Evolutionary conservation across 2,329 filamentous ascomycete species (phyloP), one percentile per base, ranked within the genome.

Genomic region (Phyllosticta citrichinensis): DNA sequence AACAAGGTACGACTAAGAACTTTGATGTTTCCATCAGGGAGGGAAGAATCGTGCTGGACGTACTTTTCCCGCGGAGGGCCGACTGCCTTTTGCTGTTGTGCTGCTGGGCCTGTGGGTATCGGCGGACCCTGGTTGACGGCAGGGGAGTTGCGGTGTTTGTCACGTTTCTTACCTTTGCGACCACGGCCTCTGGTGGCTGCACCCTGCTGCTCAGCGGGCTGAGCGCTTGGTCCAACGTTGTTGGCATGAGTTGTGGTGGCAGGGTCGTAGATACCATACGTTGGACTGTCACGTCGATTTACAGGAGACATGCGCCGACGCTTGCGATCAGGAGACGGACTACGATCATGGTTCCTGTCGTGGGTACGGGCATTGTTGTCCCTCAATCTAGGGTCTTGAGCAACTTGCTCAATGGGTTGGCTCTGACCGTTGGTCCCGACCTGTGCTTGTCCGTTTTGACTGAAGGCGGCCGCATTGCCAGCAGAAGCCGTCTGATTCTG

Each of bases 1-100:
- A 99, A 99, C 12, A 99, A 82, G 14, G 94, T 99, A 68, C 94
- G 86, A 75, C 93, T 97, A 62, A 95, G 80, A 27, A 99, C 94
- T 77, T 92, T 94, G 76, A 99, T 97, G 68, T 84, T 83, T 63
- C 89, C 88, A 64, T 83, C 79, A 2, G 88, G 87, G 63, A 99
- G 80, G 8, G 76, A 83, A 58, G 82, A 78, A 73, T 99, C 94
- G 75, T 84, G 88, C 56, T 92, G 87, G 63, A 97, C 80, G 81
- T 86, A 90, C 75, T 95, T 96, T 64, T 65, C 64, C 52, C 54
- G 62, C 56, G 27, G 33, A 14, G 33, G 33, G 12, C 33, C 33
- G 5, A 11, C 33, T 4, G 33, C 10, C 27, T 55, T 25, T 27
- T 58, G 57, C 50, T 58, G 57, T 17, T 51, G 52, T 53, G 57